phyloP scores from a whole-genome alignment of 352 stramenopile genomes.

The Phytophthora citrophthora region DNA sequence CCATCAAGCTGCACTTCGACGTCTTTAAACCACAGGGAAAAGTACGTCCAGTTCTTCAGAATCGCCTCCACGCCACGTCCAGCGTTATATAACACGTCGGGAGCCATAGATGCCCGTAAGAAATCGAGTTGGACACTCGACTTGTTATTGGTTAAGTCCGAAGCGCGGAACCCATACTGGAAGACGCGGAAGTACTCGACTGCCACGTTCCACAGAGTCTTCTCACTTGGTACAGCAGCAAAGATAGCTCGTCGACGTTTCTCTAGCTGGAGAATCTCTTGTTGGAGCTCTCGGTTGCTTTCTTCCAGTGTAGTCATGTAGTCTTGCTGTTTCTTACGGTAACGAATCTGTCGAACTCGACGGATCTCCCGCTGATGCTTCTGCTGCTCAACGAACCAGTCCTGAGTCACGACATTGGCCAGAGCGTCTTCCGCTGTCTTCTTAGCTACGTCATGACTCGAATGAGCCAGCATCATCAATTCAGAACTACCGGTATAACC shows the following conservation, averaged over 20 bases:
- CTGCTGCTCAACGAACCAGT: background rate
- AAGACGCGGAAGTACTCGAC: conserved; percentile 18
- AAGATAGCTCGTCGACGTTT: background rate
- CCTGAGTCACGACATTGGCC: background rate
- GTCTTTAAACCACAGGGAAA: conserved; percentile 16
- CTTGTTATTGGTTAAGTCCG: background rate
- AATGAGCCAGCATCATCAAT: too few species aligned
- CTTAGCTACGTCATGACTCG: too few species aligned
- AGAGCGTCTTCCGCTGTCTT: too few species aligned
- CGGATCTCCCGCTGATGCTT: background rate
- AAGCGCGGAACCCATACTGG: conserved; percentile 1
- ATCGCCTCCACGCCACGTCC: conserved; percentile 5
- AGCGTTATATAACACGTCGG: conserved; percentile 7
- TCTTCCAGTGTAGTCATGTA: background rate
- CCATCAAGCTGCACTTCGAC: conserved; percentile 10
- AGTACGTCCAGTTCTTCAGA: conserved; percentile 12
- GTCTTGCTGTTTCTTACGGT: conserved; percentile 11
- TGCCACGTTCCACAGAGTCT: conserved; percentile 15
- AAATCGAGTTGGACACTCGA: conserved; percentile 4
- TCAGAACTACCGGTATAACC: too few species aligned
- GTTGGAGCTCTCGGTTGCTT: background rate
- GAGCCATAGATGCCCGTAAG: background rate
- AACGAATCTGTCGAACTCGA: conserved; percentile 2
- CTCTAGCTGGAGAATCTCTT: conserved; percentile 4
- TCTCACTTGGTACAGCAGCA: background rate